Evolutionary conservation across 352 stramenopile genomes (phyloP), one percentile per base, ranked within the genome.

Genomic region (Blastocystis sp.): DNA sequence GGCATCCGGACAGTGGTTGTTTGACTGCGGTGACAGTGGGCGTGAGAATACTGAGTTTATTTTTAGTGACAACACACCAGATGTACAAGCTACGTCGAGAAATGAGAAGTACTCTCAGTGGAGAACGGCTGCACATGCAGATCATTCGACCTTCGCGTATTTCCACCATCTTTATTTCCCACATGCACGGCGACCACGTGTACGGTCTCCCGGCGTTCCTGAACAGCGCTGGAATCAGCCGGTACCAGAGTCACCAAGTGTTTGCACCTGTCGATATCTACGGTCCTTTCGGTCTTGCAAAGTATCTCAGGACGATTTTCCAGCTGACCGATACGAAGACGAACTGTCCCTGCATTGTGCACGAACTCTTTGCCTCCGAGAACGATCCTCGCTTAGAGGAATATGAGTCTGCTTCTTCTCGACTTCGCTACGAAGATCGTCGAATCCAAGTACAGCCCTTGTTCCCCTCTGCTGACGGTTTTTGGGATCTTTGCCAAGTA

Each of bases 111-210:
- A 29, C 59, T 34, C n/a, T 20, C 8, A 68, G 43, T 15, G 66
- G 50, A 13, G 34, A 77, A 53, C 43, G 50, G n/a, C 3, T 34
- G 9, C 43, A n/a, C 39, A n/a, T 20, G 29, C 6, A 59, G 3
- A 77, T 77, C 50, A 34, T 77, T 11, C 66, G 66, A 34, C 66
- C 66, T 47, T 77, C 66, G 5, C 66, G 66, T n/a, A 92, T 94
- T 69, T 87, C 90, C 18, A 92, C 92, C 47, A 94, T 95, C 73
- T 94, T 94, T 84, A 93, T 95, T 11, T 93, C 92, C 20, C 93
- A 95, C 89, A 73, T 94, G 70, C 93, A 95, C 87, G 92, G 90
- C 6, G 93, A 95, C 92, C 93, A 95, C 88, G 73, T 94, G 39
- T 92, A 92, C 82, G 93, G 93, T 11, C 69, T 95, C 34, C 91